Percentiles rank a stretch among this genome's conserved stretches.
phyloP scores from a whole-genome alignment of 148 eudicot genomes.

The Chenopodium suecicum region DNA sequence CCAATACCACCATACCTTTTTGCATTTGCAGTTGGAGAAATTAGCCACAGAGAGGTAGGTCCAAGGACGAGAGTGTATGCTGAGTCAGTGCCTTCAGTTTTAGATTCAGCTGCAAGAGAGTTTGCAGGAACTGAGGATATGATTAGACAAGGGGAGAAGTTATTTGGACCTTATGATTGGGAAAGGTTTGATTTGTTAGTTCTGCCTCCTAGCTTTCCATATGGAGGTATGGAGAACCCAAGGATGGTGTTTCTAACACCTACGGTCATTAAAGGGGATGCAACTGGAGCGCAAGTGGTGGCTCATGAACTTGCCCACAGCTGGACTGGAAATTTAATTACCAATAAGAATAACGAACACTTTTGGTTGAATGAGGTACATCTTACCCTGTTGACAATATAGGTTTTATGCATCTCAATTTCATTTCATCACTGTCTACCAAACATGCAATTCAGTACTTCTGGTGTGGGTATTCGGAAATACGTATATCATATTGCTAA shows the following conservation, averaged over 20 bases:
- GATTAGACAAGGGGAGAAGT: conserved; percentile 85
- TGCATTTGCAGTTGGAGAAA: conserved; percentile 96
- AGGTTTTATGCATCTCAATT: not conserved
- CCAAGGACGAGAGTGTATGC: conserved; percentile 90
- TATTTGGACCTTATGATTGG: conserved; percentile 95
- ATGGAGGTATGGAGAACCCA: conserved; percentile 99
- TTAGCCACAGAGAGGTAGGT: conserved; percentile 79
- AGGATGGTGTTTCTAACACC: conserved; percentile 97
- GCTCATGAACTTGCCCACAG: conserved; percentile 99
- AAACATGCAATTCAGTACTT: not conserved
- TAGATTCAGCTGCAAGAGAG: conserved; percentile 84
- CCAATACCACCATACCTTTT: conserved; percentile 89
- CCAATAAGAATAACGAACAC: conserved; percentile 92
- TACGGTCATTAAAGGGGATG: conserved; percentile 92
- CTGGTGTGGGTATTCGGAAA: not conserved
- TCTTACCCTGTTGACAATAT: not conserved
- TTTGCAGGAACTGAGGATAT: conserved; percentile 91
- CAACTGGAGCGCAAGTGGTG: conserved; percentile 93
- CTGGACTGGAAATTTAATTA: conserved; percentile 97
- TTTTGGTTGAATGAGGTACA: conserved; percentile 98
- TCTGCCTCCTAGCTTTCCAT: conserved; percentile 94
- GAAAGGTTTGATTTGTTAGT: conserved; percentile 97
- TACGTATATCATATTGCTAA: not conserved
- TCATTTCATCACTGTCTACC: not conserved
- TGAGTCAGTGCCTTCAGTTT: conserved; percentile 55